Percentiles rank a stretch among this genome's conserved stretches.
Evolutionary conservation across 1,139 yeast species (phyloP).

Genomic region (Sugiyamaella novakii): DNA sequence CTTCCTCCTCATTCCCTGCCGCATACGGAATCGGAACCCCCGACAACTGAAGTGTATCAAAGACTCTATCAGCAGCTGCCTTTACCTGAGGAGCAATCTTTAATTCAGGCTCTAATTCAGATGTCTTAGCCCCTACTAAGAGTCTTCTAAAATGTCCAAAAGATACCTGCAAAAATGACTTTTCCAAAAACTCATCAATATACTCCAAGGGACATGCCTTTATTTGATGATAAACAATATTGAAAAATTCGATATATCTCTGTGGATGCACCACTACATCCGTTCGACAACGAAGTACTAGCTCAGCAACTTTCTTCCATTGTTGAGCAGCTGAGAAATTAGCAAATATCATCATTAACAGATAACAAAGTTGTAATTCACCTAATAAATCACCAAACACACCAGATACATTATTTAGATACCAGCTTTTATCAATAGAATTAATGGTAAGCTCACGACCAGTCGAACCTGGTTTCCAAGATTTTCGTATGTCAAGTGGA

Average conservation of each 20-base stretch:
- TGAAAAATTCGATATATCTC: conserved; percentile 37
- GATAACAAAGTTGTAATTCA: conserved; percentile 47
- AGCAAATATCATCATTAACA: conserved; percentile 46
- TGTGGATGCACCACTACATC: conserved; percentile 24
- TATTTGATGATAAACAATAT: conserved; percentile 40
- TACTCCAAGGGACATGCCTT: conserved; percentile 46
- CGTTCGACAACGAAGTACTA: conserved; percentile 40
- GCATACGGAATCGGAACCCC: conserved; percentile 15
- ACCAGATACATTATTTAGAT: conserved; percentile 38
- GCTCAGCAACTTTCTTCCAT: conserved; percentile 47
- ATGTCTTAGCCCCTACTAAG: conserved; percentile 4
- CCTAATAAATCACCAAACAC: conserved; percentile 40
- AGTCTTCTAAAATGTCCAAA: conserved; percentile 26
- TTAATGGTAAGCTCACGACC: conserved; percentile 44
- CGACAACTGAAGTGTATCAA: conserved; percentile 17
- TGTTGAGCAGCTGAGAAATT: conserved; percentile 51
- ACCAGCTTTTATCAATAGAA: conserved; percentile 50
- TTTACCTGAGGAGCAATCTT: conserved; percentile 19
- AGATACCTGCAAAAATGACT: conserved; percentile 27
- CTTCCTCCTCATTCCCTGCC: conserved; percentile 8
- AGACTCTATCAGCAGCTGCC: conserved; percentile 21
- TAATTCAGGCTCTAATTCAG: conserved; percentile 16
- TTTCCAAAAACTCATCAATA: conserved; percentile 41
- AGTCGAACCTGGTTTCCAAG: conserved; percentile 42
- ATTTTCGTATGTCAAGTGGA: conserved; percentile 42